phyloP scores from a whole-genome alignment of 495 filamentous ascomycete species.

The Neurospora tetrasperma region DNA sequence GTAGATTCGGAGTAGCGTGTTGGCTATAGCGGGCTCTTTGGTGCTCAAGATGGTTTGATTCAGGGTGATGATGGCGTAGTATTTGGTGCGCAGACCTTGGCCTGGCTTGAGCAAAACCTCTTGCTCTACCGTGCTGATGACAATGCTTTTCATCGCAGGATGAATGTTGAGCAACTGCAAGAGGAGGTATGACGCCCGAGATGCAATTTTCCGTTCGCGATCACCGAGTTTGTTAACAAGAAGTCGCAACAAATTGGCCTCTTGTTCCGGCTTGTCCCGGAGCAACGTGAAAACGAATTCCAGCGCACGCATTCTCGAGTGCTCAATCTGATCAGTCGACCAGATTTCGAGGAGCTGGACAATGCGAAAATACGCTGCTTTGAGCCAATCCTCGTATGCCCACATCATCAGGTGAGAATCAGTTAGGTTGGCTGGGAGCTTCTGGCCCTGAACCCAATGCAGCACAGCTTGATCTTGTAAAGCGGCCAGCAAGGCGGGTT shows the following conservation, averaged over 20 bases:
- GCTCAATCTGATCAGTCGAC: slow-evolving; percentile 90
- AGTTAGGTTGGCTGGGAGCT: slow-evolving; percentile 58
- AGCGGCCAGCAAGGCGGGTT: slow-evolving; percentile 61
- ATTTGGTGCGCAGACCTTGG: slow-evolving; percentile 78
- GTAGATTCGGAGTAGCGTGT: slow-evolving; percentile 76
- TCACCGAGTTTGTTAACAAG: slow-evolving; percentile 95
- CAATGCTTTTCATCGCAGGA: slow-evolving; percentile 82
- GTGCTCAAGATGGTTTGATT: slow-evolving; percentile 88
- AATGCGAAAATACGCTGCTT: slow-evolving; percentile 81
- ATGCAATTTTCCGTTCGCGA: slow-evolving; percentile 85
- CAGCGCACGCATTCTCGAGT: slow-evolving; percentile 72
- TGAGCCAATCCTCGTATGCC: slow-evolving; percentile 93
- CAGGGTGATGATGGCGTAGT: slow-evolving; percentile 90
- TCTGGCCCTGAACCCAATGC: slow-evolving; percentile 55
- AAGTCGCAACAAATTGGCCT: slow-evolving; percentile 82
- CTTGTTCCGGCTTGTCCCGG: slow-evolving; percentile 93
- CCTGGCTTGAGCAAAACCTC: slow-evolving; percentile 81
- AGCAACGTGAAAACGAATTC: slow-evolving; percentile 84
- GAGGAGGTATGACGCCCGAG: slow-evolving; percentile 79
- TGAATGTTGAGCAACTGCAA: slow-evolving; percentile 82
- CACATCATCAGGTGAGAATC: slow-evolving; percentile 72
- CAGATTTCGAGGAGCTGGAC: slow-evolving; percentile 81
- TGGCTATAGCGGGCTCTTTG: slow-evolving; percentile 73
- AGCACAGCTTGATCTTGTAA: slow-evolving; percentile 45
- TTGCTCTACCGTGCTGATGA: slow-evolving; percentile 72